Conservation (phyloP, 768 basidiomycete genomes). For the Imleria badia region DNA sequence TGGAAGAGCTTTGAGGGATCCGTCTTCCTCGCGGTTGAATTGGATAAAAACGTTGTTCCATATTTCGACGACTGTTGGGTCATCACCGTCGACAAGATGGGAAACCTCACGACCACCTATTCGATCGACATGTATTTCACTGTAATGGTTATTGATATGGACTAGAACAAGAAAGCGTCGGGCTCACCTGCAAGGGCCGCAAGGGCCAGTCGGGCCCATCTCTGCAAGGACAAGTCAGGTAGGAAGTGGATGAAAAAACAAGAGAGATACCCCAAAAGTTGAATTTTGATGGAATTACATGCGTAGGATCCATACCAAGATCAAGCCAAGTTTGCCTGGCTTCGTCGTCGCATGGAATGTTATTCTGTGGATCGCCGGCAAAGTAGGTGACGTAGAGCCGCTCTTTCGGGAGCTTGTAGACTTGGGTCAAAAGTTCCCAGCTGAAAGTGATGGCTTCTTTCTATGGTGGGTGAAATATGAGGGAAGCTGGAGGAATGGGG, state of each 20-base stretch:
- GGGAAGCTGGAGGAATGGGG: not conserved
- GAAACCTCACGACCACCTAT: conserved; percentile 97
- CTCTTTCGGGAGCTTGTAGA: conserved; percentile 87
- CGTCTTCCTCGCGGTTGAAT: conserved; percentile 93
- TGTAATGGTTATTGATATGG: conserved; percentile 29
- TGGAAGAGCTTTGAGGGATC: conserved; percentile 76
- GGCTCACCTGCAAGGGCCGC: conserved; percentile 87
- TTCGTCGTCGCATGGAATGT: conserved; percentile 85
- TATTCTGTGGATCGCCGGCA: conserved; percentile 85
- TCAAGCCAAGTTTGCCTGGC: conserved; percentile 85
- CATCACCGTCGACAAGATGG: conserved; percentile 91
- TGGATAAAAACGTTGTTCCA: conserved; percentile 99
- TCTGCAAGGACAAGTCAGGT: conserved; percentile 49
- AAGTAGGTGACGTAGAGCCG: conserved; percentile 97
- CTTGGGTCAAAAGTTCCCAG: conserved; percentile 90
- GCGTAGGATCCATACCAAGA: conserved; percentile 86
- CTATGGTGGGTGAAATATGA: conserved; percentile 39
- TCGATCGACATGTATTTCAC: conserved; percentile 96
- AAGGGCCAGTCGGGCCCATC: conserved; percentile 98
- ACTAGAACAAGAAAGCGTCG: not conserved
- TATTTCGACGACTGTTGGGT: conserved; percentile 95
- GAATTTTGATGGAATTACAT: conserved; percentile 93
- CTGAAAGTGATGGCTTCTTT: conserved; percentile 92
- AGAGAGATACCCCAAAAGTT: conserved; percentile 91
- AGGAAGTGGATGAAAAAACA: not conserved